Conservation (phyloP, 305 asterid genomes). For the Fraxinus velutina region DNA sequence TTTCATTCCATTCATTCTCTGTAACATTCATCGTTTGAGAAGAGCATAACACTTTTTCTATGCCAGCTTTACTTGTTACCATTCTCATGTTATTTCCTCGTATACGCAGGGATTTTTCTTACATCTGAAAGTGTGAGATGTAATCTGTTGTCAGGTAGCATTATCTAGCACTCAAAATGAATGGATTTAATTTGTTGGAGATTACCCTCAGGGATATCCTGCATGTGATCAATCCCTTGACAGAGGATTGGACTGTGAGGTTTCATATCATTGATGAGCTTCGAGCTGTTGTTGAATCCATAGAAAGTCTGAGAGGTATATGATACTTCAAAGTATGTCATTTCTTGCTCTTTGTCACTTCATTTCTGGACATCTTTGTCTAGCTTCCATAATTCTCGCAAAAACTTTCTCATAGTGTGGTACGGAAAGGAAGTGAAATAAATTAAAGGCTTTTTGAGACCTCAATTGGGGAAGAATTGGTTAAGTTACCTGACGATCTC, state of each 20-base stretch:
- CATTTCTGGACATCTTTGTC: constrained; percentile 3
- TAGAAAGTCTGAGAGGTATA: constrained; percentile 84
- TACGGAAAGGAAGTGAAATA: not conserved
- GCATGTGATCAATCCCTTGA: constrained; percentile 45
- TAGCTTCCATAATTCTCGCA: not conserved
- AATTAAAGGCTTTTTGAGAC: not conserved
- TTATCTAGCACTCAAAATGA: constrained; percentile 40
- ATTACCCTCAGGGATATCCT: constrained; percentile 50
- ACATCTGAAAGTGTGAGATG: constrained; percentile 20
- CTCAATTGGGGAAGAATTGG: not conserved
- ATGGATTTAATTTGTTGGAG: constrained; percentile 47
- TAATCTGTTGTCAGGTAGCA: constrained; percentile 18
- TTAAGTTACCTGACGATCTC: not conserved
- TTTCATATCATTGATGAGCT: constrained; percentile 52
- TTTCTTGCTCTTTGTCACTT: not conserved
- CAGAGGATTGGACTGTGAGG: constrained; percentile 65
- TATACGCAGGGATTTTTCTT: constrained; percentile 29
- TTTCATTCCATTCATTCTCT: not conserved
- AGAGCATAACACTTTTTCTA: not conserved
- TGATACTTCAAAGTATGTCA: constrained; percentile 18
- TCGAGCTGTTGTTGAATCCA: constrained; percentile 48
- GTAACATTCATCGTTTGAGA: not conserved
- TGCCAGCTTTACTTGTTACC: not conserved
- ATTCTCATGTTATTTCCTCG: constrained; percentile 3
- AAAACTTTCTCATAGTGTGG: not conserved